Percentiles rank a stretch among this genome's conserved stretches.
Conservation (phyloP, 257 asterid genomes). For the Leptodermis oblonga region DNA sequence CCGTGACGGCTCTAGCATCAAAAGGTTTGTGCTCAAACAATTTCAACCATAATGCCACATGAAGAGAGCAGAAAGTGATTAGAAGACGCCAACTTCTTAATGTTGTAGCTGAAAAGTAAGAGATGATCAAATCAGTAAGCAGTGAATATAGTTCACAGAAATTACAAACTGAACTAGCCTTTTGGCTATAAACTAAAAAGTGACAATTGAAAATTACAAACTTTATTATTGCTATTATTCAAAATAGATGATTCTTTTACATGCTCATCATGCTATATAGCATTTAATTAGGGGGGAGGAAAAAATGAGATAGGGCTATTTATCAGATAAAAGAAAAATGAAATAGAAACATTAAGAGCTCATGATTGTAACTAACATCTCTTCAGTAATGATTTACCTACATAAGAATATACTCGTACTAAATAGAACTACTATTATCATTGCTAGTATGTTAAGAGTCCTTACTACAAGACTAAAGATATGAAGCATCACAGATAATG, state of each 20-base stretch:
- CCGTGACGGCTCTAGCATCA: conserved; percentile 87
- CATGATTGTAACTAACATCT: not conserved
- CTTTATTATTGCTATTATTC: not conserved
- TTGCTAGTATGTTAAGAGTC: not conserved
- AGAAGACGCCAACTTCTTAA: conserved; percentile 96
- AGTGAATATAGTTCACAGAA: too few species aligned
- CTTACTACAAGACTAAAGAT: not conserved
- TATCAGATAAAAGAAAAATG: not conserved
- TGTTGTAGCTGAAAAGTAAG: conserved; percentile 67
- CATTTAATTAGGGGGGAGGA: not conserved
- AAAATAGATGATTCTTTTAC: not conserved
- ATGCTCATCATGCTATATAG: not conserved
- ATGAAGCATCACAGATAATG: not conserved
- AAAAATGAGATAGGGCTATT: not conserved
- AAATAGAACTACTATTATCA: not conserved
- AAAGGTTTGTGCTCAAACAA: conserved; percentile 92
- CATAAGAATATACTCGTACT: not conserved
- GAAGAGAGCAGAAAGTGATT: conserved; percentile 89
- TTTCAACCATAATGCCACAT: conserved; percentile 75
- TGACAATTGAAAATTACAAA: not conserved
- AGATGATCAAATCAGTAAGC: conserved; percentile 22
- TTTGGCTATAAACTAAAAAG: too few species aligned
- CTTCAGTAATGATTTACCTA: not conserved
- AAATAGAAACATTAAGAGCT: not conserved
- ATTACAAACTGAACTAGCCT: not conserved